Conservation (phyloP, 2,329 filamentous ascomycete species). For the Onygena corvina region DNA sequence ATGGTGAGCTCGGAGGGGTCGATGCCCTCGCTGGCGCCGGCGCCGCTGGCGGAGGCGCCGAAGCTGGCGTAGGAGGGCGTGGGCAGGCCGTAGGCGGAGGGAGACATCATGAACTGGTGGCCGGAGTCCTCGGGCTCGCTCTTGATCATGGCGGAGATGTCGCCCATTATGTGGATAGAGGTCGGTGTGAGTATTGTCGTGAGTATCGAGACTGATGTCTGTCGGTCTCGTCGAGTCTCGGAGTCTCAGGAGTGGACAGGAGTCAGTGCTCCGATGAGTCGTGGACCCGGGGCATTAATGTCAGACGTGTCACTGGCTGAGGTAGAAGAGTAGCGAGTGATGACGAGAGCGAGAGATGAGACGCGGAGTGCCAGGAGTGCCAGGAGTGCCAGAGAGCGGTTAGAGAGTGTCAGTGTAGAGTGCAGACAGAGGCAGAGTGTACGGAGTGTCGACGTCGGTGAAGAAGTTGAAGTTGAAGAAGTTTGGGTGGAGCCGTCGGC, state of each 20-base stretch:
- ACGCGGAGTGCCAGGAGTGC: too few species aligned
- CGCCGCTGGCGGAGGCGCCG: slow-evolving; percentile 28
- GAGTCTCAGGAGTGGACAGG: not conserved
- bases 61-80: slow-evolving; percentile 41
- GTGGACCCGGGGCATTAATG: too few species aligned
- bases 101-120: slow-evolving; percentile 38
- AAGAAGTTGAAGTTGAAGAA: not conserved
- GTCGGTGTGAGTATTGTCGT: not conserved
- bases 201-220: too few species aligned
- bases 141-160: slow-evolving; percentile 53
- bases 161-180: slow-evolving; percentile 43
- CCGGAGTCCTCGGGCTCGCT: slow-evolving; percentile 53
- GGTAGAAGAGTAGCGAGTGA: too few species aligned
- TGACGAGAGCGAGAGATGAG: not conserved
- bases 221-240: not conserved
- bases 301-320: too few species aligned
- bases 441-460: too few species aligned
- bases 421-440: not conserved
- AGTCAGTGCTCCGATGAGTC: too few species aligned
- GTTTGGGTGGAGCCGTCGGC: not conserved
- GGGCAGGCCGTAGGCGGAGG: slow-evolving; percentile 41
- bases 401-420: not conserved
- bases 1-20: slow-evolving; percentile 79
- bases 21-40: slow-evolving; percentile 47
- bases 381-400: too few species aligned